Evolutionary conservation across 768 basidiomycete species (phyloP), one percentile per base, ranked within the genome.

Genomic region (Tubosaeta sp.): DNA sequence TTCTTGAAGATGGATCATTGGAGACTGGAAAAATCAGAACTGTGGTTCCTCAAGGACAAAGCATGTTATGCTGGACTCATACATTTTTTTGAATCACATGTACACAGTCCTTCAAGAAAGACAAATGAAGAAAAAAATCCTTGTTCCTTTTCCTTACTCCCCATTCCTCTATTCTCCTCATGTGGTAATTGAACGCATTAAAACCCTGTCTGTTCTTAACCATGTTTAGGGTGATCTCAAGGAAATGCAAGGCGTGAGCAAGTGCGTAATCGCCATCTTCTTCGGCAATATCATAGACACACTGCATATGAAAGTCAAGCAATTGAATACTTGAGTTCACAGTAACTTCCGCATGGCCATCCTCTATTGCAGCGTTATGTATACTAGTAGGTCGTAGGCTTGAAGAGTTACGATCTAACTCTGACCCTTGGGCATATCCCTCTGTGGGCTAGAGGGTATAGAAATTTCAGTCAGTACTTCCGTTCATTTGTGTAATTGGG

Each of bases 111-210:
- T n/a, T 48, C 26, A 52, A 25, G 12, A 52, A 34, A 13, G 13
- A 0, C 1, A 55, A 3, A 46, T 52, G 54, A 14, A 53, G 46
- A 11, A 49, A 32, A 16, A 56, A 32, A 12, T 45, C 43, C 29
- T 31, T 4, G 14, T 43, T 11, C 8, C 10, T 5, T 10, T 37
- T 37, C 1, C n/a, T 17, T n/a, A 3, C 31, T 6, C 7, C 38
- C 26, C 34, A 29, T 10, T 10, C 19, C 26, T 41, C n/a, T 5
- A 42, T 14, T 42, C 37, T 48, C 13, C 11, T 19, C 1, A 48
- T 12, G 5, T 46, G 26, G 33, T 45, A 47, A n/a, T 31, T 25
- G 10, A 7, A 45, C 7, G 41, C 35, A 0, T 19, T 29, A 4
- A 41, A 52, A 17, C 50, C 31, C 3, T 22, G 6, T 38, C 27